Percentiles rank a stretch among this genome's conserved stretches.
Evolutionary conservation across 2,329 filamentous ascomycete species (phyloP).

Genomic region (Scytalidium lignicola): DNA sequence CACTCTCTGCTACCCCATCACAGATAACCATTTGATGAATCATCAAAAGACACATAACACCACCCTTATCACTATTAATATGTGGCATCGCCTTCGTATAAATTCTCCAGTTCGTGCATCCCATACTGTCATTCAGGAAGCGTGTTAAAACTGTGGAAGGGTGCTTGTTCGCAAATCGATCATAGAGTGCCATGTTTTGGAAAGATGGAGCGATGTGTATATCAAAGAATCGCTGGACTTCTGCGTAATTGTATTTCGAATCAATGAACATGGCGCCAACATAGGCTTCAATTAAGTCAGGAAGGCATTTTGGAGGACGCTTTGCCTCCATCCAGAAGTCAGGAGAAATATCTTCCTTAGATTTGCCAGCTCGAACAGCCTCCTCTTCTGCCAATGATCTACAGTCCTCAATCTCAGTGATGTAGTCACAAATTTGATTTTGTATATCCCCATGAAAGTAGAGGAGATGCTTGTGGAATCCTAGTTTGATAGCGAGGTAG

Average conservation of each 20-base stretch:
- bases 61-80: constrained; percentile 34
- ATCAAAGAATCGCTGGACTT: constrained; percentile 75
- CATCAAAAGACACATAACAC: constrained; percentile 67
- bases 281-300: constrained; percentile 86
- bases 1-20: constrained; percentile 55
- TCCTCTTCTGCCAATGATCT: constrained; percentile 34
- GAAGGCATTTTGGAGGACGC: constrained; percentile 67
- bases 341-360: constrained; percentile 37
- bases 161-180: constrained; percentile 80
- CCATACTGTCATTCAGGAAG: constrained; percentile 57
- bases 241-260: constrained; percentile 68
- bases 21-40: constrained; percentile 69
- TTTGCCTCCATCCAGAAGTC: constrained; percentile 66
- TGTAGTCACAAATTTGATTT: constrained; percentile 47
- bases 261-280: constrained; percentile 91
- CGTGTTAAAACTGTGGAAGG: constrained; percentile 70
- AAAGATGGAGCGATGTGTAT: constrained; percentile 72
- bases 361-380: constrained; percentile 29
- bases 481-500: constrained; percentile 71
- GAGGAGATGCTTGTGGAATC: constrained; percentile 69
- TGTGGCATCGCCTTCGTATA: constrained; percentile 39
- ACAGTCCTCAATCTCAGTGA: constrained; percentile 51
- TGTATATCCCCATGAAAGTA: constrained; percentile 42
- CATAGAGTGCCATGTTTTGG: constrained; percentile 79
- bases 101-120: constrained; percentile 54